These are phyloP conservation scores for Aspergillus eucalypticola DNA, from an alignment of 2,329 filamentous ascomycete species.

Conservation along the genomic window DNA sequence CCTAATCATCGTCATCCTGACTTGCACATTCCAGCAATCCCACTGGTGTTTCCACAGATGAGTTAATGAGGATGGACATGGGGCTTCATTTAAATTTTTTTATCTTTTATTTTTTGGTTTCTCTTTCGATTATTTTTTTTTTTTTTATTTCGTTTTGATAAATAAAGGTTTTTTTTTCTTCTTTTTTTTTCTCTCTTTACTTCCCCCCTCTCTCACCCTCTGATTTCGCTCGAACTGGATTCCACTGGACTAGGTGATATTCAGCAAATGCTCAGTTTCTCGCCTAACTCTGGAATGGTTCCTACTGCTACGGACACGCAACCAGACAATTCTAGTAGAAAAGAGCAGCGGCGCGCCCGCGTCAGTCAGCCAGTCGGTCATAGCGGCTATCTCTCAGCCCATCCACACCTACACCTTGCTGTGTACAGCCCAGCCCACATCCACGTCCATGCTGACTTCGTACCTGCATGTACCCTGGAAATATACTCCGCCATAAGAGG, in stretches of 20 bases:
- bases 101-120: background rate
- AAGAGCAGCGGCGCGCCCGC: background rate
- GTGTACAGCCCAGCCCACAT: background rate
- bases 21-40: slow-evolving; percentile 1
- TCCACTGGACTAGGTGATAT: slow-evolving; percentile 7
- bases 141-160: background rate
- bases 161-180: background rate
- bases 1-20: slow-evolving; percentile 13
- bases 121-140: background rate
- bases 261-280: slow-evolving; percentile 6
- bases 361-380: background rate
- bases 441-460: background rate
- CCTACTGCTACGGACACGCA: background rate
- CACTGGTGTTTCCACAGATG: slow-evolving; percentile 12
- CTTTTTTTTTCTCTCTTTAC: background rate
- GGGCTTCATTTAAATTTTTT: background rate
- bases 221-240: background rate
- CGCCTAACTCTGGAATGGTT: background rate
- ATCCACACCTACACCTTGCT: background rate
- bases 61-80: slow-evolving; percentile 20
- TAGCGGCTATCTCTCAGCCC: background rate
- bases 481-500: slow-evolving; percentile 1
- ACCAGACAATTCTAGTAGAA: background rate
- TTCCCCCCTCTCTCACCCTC: background rate
- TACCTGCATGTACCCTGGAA: slow-evolving; percentile 1